Evolutionary conservation across 208 protist genomes (phyloP).

Genomic region (Blastocrithidia nonstop): DNA sequence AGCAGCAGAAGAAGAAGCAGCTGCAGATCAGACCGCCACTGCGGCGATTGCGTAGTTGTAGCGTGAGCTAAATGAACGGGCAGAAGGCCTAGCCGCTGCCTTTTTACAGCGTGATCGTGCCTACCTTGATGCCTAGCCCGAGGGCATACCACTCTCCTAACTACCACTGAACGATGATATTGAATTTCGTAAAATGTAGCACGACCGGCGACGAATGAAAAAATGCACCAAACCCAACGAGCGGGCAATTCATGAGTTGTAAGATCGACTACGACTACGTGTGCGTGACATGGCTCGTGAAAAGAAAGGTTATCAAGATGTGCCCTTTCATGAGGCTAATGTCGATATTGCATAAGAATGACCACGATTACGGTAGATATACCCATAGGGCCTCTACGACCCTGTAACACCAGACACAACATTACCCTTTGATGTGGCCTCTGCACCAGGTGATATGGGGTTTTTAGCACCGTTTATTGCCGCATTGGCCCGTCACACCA

Average conservation of each 20-base stretch:
- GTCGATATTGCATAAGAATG: slow-evolving; percentile 48
- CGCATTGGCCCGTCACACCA: slow-evolving; percentile 35
- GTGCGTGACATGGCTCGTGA: slow-evolving; percentile 36
- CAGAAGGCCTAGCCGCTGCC: slow-evolving; percentile 32
- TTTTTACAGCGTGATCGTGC: slow-evolving; percentile 50
- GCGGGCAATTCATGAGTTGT: slow-evolving; percentile 7
- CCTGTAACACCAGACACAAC: slow-evolving; percentile 34
- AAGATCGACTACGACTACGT: slow-evolving; percentile 24
- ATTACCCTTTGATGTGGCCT: slow-evolving; percentile 32
- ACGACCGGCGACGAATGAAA: slow-evolving; percentile 18
- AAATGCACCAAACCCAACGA: slow-evolving; percentile 29
- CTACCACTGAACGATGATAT: slow-evolving; percentile 44
- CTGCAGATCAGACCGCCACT: not conserved
- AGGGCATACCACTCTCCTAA: slow-evolving; percentile 51
- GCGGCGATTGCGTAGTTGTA: slow-evolving; percentile 22
- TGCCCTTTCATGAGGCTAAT: slow-evolving; percentile 57
- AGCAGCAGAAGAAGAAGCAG: not conserved
- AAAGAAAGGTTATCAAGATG: slow-evolving; percentile 62
- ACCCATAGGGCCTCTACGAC: slow-evolving; percentile 51
- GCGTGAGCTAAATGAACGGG: slow-evolving; percentile 40
- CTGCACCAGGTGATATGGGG: slow-evolving; percentile 25
- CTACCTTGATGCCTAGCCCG: slow-evolving; percentile 53
- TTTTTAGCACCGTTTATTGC: slow-evolving; percentile 70
- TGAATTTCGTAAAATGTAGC: slow-evolving; percentile 48
- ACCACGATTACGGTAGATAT: slow-evolving; percentile 58